Conservation (phyloP, 2,329 filamentous ascomycete species). For the Alternaria conjuncta region DNA sequence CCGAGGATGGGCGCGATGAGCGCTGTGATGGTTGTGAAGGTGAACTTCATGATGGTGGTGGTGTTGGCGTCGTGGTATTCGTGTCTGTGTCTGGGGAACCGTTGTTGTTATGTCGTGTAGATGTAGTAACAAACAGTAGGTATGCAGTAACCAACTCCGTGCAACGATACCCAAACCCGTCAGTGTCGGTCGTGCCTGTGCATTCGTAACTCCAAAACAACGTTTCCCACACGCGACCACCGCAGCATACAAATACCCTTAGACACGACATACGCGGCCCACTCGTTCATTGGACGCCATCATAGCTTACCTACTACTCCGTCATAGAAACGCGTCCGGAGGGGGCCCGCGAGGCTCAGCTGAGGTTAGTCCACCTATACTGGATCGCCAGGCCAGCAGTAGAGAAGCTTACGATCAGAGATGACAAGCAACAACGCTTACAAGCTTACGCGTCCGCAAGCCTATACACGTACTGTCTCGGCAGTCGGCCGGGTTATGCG, state of each 20-base stretch:
- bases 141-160: not conserved
- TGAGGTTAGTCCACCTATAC: not conserved
- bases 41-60: constrained; percentile 12
- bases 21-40: constrained; percentile 3
- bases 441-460: constrained; percentile 21
- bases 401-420: not conserved
- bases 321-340: constrained; percentile 12
- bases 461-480: constrained; percentile 9
- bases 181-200: not conserved
- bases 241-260: constrained; percentile 14
- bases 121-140: not conserved
- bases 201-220: not conserved
- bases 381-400: not conserved
- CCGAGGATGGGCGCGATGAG: constrained; percentile 9
- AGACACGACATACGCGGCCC: constrained; percentile 15
- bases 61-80: not conserved
- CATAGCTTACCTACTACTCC: not conserved
- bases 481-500: not conserved
- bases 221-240: constrained; percentile 56
- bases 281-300: constrained; percentile 5
- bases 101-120: not conserved
- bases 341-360: constrained; percentile 20
- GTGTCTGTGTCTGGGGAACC: not conserved
- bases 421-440: constrained; percentile 5
- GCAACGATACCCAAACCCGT: not conserved